phyloP scores from a whole-genome alignment of 305 asterid genomes.

The Solanum chacoense region DNA sequence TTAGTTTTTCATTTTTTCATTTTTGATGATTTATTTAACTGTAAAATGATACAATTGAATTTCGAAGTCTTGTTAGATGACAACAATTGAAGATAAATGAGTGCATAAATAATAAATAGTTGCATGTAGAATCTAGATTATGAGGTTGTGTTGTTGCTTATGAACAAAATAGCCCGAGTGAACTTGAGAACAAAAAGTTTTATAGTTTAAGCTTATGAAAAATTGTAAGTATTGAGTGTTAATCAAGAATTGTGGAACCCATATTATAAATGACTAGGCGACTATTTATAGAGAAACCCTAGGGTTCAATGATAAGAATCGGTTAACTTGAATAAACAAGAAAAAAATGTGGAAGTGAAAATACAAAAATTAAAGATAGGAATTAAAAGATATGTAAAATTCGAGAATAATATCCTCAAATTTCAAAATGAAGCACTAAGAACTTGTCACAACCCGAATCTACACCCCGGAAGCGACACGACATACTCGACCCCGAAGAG shows the following conservation, averaged over 20 bases:
- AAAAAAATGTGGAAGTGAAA: not conserved
- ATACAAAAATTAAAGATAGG: not conserved
- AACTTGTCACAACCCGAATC: too few species aligned
- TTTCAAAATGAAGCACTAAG: not conserved
- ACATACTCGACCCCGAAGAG: too few species aligned
- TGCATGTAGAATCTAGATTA: too few species aligned
- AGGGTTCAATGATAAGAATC: not conserved
- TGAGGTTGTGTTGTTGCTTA: too few species aligned
- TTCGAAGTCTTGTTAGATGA: not conserved
- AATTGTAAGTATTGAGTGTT: not conserved
- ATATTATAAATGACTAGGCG: not conserved
- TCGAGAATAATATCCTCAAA: not conserved
- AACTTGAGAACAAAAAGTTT: too few species aligned
- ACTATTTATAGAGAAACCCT: not conserved
- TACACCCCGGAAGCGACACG: too few species aligned
- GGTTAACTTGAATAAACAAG: not conserved
- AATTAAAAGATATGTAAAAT: not conserved
- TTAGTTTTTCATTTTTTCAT: too few species aligned
- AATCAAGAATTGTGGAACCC: not conserved
- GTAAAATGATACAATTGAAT: not conserved
- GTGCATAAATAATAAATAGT: too few species aligned
- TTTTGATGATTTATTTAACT: not conserved
- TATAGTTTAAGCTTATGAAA: not conserved
- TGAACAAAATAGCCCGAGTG: too few species aligned
- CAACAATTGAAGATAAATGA: too few species aligned